Evolutionary conservation across 2,329 filamentous ascomycete genomes (phyloP).

Genomic region (Epichloe sylvatica): DNA sequence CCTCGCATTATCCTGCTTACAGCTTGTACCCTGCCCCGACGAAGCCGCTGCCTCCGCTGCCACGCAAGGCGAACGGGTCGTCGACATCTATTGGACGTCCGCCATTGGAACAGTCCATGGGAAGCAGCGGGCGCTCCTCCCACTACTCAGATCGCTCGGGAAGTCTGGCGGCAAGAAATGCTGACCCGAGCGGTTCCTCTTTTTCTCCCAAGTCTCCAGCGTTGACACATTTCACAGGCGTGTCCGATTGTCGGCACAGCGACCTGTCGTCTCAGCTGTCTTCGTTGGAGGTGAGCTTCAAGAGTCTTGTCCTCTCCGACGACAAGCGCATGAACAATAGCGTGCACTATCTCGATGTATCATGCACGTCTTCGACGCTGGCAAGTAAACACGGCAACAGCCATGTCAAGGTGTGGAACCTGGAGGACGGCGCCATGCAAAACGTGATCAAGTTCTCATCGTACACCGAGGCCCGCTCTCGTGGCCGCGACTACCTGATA

Average conservation of each 20-base stretch:
- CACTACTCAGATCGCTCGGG: slow-evolving; percentile 4
- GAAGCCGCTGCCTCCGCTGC: slow-evolving; percentile 5
- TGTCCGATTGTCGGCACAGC: not conserved
- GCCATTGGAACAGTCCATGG: not conserved
- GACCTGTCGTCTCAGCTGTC: not conserved
- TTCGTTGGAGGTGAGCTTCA: slow-evolving; percentile 9
- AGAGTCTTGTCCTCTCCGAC: slow-evolving; percentile 12
- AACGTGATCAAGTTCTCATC: slow-evolving; percentile 24
- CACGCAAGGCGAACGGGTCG: not conserved
- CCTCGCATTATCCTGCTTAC: slow-evolving; percentile 1
- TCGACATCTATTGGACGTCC: slow-evolving; percentile 3
- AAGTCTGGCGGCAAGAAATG: not conserved
- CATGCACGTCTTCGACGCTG: slow-evolving; percentile 18
- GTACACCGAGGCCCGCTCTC: slow-evolving; percentile 24
- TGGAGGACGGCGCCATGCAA: slow-evolving; percentile 65
- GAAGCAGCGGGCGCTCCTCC: slow-evolving; percentile 4
- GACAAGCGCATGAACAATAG: slow-evolving; percentile 19
- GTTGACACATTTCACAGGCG: not conserved
- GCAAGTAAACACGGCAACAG: slow-evolving; percentile 39
- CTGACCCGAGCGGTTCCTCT: not conserved
- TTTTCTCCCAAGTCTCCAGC: not conserved
- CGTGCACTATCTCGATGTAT: slow-evolving; percentile 24
- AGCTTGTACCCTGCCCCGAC: slow-evolving; percentile 5
- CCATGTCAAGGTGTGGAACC: slow-evolving; percentile 82
- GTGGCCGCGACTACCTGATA: slow-evolving; percentile 28